Evolutionary conservation across 352 stramenopile species (phyloP).

Genomic region (Phytophthora cryptogea): DNA sequence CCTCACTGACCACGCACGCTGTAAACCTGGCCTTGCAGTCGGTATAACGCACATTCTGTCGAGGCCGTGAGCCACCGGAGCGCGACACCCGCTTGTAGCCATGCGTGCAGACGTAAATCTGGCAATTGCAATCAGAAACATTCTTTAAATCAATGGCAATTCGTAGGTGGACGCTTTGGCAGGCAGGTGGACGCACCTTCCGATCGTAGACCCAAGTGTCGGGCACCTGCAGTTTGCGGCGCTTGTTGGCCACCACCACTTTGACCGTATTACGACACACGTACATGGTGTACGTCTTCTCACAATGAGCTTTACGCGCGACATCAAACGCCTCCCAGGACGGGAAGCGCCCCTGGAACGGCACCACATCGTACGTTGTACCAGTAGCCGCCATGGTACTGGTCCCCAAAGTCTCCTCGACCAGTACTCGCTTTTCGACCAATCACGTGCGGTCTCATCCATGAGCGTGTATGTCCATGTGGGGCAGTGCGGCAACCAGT

Average conservation of each 20-base stretch:
- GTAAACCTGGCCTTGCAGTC: conserved; percentile 74
- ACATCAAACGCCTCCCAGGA: conserved; percentile 82
- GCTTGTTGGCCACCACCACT: conserved; percentile 73
- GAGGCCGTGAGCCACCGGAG: conserved; percentile 60
- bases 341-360: conserved; percentile 68
- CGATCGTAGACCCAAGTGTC: conserved; percentile 69
- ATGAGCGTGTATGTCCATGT: conserved; percentile 74
- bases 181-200: conserved; percentile 40
- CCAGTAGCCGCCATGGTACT: conserved; percentile 21
- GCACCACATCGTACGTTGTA: conserved; percentile 56
- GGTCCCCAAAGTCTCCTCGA: neutral
- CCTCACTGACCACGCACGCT: conserved; percentile 58
- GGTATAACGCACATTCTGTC: conserved; percentile 73
- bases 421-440: conserved; percentile 1
- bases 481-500: conserved; percentile 79
- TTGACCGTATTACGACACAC: conserved; percentile 82
- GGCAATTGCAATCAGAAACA: neutral
- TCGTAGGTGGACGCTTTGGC: conserved; percentile 10
- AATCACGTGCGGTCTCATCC: conserved; percentile 4
- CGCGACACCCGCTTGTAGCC: conserved; percentile 71
- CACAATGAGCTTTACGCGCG: conserved; percentile 64
- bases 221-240: conserved; percentile 70
- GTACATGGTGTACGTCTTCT: conserved; percentile 84
- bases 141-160: conserved; percentile 3
- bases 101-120: conserved; percentile 79